Evolutionary conservation across 768 basidiomycete genomes (phyloP).

Genomic region (Filobasidium floriforme): DNA sequence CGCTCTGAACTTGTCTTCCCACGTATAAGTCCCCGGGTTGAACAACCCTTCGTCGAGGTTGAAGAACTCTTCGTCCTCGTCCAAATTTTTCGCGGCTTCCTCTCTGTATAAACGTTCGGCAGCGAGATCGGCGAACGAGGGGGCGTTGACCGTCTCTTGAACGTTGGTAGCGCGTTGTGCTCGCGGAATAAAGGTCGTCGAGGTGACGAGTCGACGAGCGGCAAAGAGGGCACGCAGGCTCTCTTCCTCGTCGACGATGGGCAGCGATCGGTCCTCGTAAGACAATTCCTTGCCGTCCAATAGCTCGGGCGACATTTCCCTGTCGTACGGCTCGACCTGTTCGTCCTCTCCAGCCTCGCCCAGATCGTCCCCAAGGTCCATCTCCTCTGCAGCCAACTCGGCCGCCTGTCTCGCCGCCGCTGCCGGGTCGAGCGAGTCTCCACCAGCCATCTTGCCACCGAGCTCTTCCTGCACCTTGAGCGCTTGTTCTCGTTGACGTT

Average conservation of each 20-base stretch:
- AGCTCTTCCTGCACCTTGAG: constrained; percentile 83
- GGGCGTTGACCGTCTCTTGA: constrained; percentile 45
- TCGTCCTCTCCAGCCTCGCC: constrained; percentile 46
- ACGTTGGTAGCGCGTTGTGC: constrained; percentile 43
- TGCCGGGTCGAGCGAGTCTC: constrained; percentile 47
- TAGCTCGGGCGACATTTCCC: constrained; percentile 75
- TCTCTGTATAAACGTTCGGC: constrained; percentile 85
- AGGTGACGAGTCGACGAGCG: constrained; percentile 71
- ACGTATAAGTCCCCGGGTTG: constrained; percentile 80
- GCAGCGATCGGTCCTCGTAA: constrained; percentile 71
- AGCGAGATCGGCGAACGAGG: constrained; percentile 61
- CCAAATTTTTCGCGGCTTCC: constrained; percentile 61
- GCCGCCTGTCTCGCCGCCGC: constrained; percentile 48
- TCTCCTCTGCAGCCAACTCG: constrained; percentile 43
- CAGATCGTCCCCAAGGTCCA: constrained; percentile 50
- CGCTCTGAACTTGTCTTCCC: constrained; percentile 98
- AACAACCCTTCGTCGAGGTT: constrained; percentile 82
- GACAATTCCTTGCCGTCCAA: constrained; percentile 64
- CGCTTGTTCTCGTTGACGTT: constrained; percentile 91
- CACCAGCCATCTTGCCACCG: constrained; percentile 51
- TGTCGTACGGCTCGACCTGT: constrained; percentile 61
- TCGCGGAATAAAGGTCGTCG: constrained; percentile 81
- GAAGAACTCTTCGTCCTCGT: constrained; percentile 93
- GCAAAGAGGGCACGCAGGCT: constrained; percentile 55
- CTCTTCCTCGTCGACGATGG: constrained; percentile 59